Evolutionary conservation across 2,329 filamentous ascomycete genomes (phyloP), one percentile per base, ranked within the genome.

Genomic region (Dothideomycetidae sp.): DNA sequence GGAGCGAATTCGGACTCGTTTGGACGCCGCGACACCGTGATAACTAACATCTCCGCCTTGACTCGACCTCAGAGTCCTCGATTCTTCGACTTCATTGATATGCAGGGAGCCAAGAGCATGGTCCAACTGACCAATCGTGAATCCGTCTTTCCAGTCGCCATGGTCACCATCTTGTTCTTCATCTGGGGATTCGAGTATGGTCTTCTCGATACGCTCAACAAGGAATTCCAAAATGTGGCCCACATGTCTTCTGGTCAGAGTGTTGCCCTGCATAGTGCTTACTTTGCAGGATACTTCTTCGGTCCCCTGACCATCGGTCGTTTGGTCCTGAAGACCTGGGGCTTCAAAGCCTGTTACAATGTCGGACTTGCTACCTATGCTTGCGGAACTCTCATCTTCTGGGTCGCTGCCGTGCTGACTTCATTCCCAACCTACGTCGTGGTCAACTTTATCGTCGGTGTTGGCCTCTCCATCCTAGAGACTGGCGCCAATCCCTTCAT

Each of bases 141-240:
- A 44, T 81, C 78, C 0, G 61, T 81, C 46, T 79, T 75, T 45
- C 82, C 83, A 45, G 77, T 81, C 50, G 67, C 71, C 11, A 65
- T 83, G 44, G 83, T 92, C 14, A 82, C 81, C 1, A 70, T 86
- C 5, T 63, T 93, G 0, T 93, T 93, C 59, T 75, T 93, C 45
- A 63, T 93, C 2, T 93, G 84, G 85, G 86, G 86, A 0, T 79
- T 93, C 41, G 85, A 84, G 0, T 93, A 93, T 48, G 86, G 86
- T 1, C 68, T 93, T 2, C 64, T 93, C 4, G 84, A 90, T 50
- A 79, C 78, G 0, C 68, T 94, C 17, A 93, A 93, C 53, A 69
- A 68, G 13, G 73, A 74, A 15, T 76, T 84, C 36, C 73, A 78
- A 23, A 52, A 58, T 10, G 69, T 83, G 4, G 69, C 76, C 10